These are phyloP conservation scores for Blastobotrys apis DNA, from an alignment of 1,139 yeast species.

Conservation along the genomic window DNA sequence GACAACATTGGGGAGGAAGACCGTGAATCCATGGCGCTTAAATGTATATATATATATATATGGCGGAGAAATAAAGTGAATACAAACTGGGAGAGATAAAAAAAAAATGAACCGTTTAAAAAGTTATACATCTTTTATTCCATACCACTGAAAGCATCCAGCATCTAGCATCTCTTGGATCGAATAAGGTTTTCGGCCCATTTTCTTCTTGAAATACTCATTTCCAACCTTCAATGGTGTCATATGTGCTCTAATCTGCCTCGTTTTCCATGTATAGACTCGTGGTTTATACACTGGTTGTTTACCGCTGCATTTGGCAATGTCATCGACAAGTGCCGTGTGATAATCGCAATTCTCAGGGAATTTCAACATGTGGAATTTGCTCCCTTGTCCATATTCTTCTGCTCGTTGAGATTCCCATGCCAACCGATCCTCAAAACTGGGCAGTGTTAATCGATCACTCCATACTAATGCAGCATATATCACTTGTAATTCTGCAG, in stretches of 20 bases:
- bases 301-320: background rate
- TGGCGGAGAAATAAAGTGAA: too few species aligned
- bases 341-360: constrained; percentile 50
- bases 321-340: constrained; percentile 35
- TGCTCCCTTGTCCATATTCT: constrained; percentile 40
- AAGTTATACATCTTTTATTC: background rate
- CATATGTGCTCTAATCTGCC: constrained; percentile 6
- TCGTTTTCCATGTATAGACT: background rate
- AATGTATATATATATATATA: too few species aligned
- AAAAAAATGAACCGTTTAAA: too few species aligned
- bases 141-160: constrained; percentile 11
- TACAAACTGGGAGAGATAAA: too few species aligned
- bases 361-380: constrained; percentile 44
- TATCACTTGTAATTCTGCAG: constrained; percentile 56
- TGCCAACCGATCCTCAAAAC: constrained; percentile 38
- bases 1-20: constrained; percentile 2
- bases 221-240: constrained; percentile 10
- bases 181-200: constrained; percentile 8
- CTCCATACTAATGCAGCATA: constrained; percentile 53
- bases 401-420: constrained; percentile 40
- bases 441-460: constrained; percentile 45
- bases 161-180: constrained; percentile 10
- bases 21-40: too few species aligned
- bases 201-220: constrained; percentile 4
- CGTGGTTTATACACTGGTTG: background rate